Conservation (phyloP, 495 filamentous ascomycete species). For the Sordaria brevicollis region DNA sequence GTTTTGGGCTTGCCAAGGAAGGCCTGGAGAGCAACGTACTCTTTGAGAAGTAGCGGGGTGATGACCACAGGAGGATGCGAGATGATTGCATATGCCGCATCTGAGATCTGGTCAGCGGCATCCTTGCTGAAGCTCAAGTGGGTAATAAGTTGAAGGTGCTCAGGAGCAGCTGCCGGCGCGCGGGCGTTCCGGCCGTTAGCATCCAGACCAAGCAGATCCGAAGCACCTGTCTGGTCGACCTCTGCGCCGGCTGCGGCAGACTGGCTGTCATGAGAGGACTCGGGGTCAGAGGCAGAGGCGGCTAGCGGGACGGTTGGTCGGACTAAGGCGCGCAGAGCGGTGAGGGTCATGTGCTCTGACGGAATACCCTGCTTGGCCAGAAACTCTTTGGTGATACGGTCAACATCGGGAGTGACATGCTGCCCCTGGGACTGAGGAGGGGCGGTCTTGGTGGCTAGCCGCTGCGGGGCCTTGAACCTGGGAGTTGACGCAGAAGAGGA, state of each 20-base stretch:
- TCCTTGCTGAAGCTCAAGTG: conserved; percentile 7
- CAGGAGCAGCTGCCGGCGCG: background rate
- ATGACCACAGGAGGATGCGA: conserved; percentile 74
- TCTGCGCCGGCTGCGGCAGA: conserved; percentile 5
- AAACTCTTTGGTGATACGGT: conserved; percentile 21
- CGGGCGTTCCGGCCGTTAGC: conserved; percentile 6
- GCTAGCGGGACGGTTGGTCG: conserved; percentile 10
- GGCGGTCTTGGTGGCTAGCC: background rate
- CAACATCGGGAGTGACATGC: conserved; percentile 13
- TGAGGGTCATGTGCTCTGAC: conserved; percentile 19
- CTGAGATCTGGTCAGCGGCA: conserved; percentile 34
- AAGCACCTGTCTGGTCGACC: conserved; percentile 5
- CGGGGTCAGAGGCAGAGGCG: background rate
- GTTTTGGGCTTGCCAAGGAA: conserved; percentile 59
- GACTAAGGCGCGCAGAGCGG: conserved; percentile 20
- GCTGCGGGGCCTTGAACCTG: background rate
- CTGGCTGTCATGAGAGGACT: conserved; percentile 2
- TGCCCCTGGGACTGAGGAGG: background rate
- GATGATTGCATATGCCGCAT: conserved; percentile 53
- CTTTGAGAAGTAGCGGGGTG: conserved; percentile 53
- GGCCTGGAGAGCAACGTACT: conserved; percentile 63
- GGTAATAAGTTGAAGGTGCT: background rate
- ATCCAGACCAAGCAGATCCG: conserved; percentile 21
- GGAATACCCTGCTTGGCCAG: conserved; percentile 20
- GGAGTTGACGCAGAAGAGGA: background rate